A percentile compares a stretch with the other conserved stretches of the same genome.
These are phyloP conservation scores for Fusarium camptoceras DNA, from an alignment of 2,329 filamentous ascomycete genomes.

Conservation along the genomic window DNA sequence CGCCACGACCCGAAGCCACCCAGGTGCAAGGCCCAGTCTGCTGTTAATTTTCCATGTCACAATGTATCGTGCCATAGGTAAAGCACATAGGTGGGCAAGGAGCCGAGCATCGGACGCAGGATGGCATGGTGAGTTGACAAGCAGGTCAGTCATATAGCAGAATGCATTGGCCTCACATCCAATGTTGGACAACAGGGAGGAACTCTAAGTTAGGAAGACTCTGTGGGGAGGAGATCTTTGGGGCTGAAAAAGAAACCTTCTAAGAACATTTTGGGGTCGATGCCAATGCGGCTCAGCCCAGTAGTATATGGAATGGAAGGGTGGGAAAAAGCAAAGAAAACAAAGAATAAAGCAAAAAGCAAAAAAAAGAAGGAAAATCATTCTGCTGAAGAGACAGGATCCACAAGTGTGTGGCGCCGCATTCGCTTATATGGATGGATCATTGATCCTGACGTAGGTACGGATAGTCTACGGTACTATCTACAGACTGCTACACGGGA, in stretches of 20 bases:
- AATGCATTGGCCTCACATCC: constrained; percentile 12
- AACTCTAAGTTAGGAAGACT: constrained; percentile 12
- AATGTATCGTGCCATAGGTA: constrained; percentile 45
- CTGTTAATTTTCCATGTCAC: constrained; percentile 37
- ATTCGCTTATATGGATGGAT: constrained; percentile 41
- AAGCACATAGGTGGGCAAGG: constrained; percentile 32
- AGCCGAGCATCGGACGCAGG: constrained; percentile 28
- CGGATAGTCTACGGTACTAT: not conserved
- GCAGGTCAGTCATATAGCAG: constrained; percentile 26
- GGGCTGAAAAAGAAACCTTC: constrained; percentile 43
- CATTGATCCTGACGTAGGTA: constrained; percentile 21
- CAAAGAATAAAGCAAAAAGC: not conserved
- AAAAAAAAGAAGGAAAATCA: not conserved
- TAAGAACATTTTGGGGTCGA: constrained; percentile 34
- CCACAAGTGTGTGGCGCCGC: constrained; percentile 43
- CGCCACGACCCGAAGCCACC: constrained; percentile 40
- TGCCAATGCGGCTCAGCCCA: constrained; percentile 41
- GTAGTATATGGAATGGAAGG: constrained; percentile 39
- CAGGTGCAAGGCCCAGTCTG: constrained; percentile 24
- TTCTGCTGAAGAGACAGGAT: constrained; percentile 27
- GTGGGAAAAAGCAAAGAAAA: constrained; percentile 24
- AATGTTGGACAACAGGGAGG: not conserved
- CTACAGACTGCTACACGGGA: not conserved
- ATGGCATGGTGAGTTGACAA: constrained; percentile 20
- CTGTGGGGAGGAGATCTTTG: constrained; percentile 34